Evolutionary conservation across 2,329 filamentous ascomycete species (phyloP).

Genomic region (Nemania serpens): DNA sequence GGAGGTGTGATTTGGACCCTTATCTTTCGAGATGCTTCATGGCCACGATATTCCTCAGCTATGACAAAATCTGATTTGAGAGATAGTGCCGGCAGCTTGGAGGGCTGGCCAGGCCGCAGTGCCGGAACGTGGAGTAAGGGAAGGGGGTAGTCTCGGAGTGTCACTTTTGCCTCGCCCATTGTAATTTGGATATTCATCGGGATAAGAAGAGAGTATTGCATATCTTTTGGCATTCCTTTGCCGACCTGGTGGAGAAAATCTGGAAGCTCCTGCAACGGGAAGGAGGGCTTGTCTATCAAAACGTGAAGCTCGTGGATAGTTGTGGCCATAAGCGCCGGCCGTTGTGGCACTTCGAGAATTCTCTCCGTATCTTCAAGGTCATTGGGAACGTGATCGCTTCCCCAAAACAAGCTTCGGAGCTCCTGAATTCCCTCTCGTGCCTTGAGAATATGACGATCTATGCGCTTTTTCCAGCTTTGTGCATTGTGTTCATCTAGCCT

Average conservation of each 20-base stretch:
- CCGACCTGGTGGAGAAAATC: constrained; percentile 86
- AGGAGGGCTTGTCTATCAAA: constrained; percentile 88
- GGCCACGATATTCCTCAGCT: constrained; percentile 86
- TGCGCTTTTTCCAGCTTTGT: constrained; percentile 88
- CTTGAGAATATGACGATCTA: constrained; percentile 73
- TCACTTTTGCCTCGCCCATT: constrained; percentile 88
- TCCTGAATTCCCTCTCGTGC: constrained; percentile 78
- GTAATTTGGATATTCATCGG: constrained; percentile 89
- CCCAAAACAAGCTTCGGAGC: constrained; percentile 79
- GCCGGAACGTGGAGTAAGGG: constrained; percentile 89
- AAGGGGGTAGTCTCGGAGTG: constrained; percentile 88
- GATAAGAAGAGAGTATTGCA: constrained; percentile 85
- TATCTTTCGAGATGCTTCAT: constrained; percentile 79
- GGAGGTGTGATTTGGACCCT: constrained; percentile 84
- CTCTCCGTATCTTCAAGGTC: constrained; percentile 82
- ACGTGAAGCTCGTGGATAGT: constrained; percentile 85
- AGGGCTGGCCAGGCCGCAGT: constrained; percentile 78
- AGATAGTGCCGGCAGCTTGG: constrained; percentile 78
- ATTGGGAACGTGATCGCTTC: constrained; percentile 77
- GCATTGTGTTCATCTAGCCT: constrained; percentile 81
- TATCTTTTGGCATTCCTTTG: constrained; percentile 95
- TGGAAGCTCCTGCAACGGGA: constrained; percentile 79
- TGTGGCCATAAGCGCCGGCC: constrained; percentile 81
- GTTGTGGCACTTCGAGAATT: constrained; percentile 81
- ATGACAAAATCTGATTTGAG: constrained; percentile 92